These are phyloP conservation scores for Leptographium radiaticola DNA, from an alignment of 2,329 filamentous ascomycete genomes.

Conservation along the genomic window DNA sequence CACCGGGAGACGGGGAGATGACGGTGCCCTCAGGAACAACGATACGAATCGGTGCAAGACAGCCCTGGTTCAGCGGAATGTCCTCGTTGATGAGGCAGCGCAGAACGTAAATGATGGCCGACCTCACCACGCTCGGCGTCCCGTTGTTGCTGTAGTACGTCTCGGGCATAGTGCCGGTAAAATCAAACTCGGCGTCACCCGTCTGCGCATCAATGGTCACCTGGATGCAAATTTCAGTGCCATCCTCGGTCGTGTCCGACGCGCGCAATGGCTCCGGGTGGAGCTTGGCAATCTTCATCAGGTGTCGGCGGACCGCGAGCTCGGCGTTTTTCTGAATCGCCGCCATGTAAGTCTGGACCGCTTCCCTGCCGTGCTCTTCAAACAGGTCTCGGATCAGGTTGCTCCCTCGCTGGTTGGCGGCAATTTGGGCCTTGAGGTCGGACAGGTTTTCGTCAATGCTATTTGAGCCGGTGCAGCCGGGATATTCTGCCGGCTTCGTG, in stretches of 20 bases:
- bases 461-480: constrained; percentile 64
- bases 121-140: constrained; percentile 61
- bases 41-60: constrained; percentile 62
- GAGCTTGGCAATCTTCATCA: constrained; percentile 39
- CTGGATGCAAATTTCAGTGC: constrained; percentile 63
- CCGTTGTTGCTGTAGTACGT: constrained; percentile 67
- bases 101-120: constrained; percentile 73
- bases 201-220: constrained; percentile 60
- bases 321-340: constrained; percentile 73
- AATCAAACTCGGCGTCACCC: constrained; percentile 67
- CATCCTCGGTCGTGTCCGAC: constrained; percentile 76
- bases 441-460: constrained; percentile 73
- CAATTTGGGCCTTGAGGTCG: constrained; percentile 75
- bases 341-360: constrained; percentile 72
- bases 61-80: constrained; percentile 78
- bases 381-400: constrained; percentile 62
- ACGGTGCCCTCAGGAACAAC: constrained; percentile 58
- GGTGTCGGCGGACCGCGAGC: constrained; percentile 55
- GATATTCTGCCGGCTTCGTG: constrained; percentile 60
- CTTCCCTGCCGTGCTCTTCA: constrained; percentile 62
- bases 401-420: constrained; percentile 75
- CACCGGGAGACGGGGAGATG: constrained; percentile 59
- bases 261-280: constrained; percentile 59
- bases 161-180: constrained; percentile 60
- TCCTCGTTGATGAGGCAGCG: constrained; percentile 67